Conservation (phyloP, 306 rosid genomes). For the Acacia crassicarpa region DNA sequence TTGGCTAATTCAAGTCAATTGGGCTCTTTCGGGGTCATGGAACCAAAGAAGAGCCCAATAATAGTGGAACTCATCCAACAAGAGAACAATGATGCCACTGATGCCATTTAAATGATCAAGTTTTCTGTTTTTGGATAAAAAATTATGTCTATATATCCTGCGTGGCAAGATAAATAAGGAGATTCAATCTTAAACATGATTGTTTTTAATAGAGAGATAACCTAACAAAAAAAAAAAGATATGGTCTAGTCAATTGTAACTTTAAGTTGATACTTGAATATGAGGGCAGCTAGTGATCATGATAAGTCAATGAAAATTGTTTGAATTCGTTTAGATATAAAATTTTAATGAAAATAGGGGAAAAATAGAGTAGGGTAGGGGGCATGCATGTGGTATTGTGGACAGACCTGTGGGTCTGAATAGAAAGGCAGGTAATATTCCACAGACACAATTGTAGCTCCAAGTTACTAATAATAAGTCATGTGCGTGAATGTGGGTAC, state of each 20-base stretch:
- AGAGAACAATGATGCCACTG: background rate
- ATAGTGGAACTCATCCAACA: background rate
- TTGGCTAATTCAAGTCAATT: background rate
- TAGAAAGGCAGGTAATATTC: too few species aligned
- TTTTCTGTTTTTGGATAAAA: too few species aligned
- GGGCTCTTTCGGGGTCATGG: background rate
- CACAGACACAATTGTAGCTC: too few species aligned
- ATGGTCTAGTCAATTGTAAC: too few species aligned
- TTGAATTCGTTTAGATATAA: background rate
- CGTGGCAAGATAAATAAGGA: background rate
- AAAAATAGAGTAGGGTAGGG: background rate
- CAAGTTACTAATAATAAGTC: too few species aligned
- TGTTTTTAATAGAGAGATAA: too few species aligned
- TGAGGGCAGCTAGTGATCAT: background rate
- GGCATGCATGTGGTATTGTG: background rate
- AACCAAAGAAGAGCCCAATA: background rate
- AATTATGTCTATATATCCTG: background rate
- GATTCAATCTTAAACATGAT: too few species aligned
- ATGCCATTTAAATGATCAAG: background rate
- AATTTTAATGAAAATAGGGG: background rate
- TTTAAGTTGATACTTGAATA: too few species aligned
- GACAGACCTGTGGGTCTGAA: too few species aligned
- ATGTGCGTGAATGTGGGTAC: background rate
- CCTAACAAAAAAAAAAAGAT: too few species aligned
- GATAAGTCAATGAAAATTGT: too few species aligned